Evolutionary conservation across 306 rosid genomes (phyloP), one percentile per base, ranked within the genome.

Genomic region (Lithocarpus polystachyus): DNA sequence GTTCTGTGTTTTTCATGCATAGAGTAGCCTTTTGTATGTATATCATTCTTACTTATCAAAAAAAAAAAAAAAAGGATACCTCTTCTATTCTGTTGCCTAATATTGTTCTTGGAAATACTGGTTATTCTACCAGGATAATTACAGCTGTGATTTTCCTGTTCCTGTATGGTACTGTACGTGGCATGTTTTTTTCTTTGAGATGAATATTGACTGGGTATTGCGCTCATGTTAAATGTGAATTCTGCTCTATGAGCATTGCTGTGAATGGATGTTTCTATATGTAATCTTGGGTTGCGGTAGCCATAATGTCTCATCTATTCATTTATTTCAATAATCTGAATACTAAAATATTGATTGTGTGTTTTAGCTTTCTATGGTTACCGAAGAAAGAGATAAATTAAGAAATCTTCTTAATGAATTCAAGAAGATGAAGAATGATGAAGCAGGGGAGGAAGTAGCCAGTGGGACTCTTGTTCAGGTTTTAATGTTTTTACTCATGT

Each of bases 331-430:
- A 80, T 75, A 72, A 7, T 64, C 68, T 67, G 60, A 48, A 68
- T 60, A 62, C 65, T 53, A 48, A 55, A n/a, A 22, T 79, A 65
- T 64, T 77, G 77, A 69, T 56, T 65, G 73, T 80, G 72, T 56
- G 76, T 77, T 87, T 87, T 90, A 95, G 99, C 96, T 95, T 56
- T 90, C 92, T 65, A 68, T 83, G 68, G 92, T 89, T 76, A 82
- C 96, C 12, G 92, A 91, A 79, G 99, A 95, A 83, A 92, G 93
- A 76, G 90, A 92, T 76, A 85, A 83, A 78, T 84, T 95, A 82
- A 85, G 82, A 89, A 87, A 82, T 79, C 57, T 81, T 61, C 75
- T 89, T 64, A 86, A 81, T 65, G 88, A 83, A 51, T 74, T 79
- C 57, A 88, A 75, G 81, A 64, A 23, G 70, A 79, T 72, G 81